Evolutionary conservation across 129 eudicot species (phyloP).

Genomic region (Tanacetum coccineum): DNA sequence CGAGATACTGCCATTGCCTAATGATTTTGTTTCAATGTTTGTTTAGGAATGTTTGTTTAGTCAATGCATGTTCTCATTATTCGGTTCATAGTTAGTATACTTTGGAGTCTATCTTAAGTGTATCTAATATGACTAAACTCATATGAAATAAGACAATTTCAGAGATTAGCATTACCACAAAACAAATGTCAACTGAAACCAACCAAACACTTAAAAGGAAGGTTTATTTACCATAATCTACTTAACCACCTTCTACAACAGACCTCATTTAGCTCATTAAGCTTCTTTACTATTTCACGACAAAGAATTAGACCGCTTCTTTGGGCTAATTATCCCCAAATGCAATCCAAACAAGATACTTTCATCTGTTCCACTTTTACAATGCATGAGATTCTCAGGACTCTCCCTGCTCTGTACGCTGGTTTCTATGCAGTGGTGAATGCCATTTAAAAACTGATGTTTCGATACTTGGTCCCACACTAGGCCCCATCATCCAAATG

Average conservation of each 20-base stretch:
- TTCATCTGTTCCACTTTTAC: conserved; percentile 56
- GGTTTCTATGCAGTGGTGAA: conserved; percentile 45
- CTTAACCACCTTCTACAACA: no score
- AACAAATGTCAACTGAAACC: conserved; percentile 6
- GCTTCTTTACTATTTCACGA: conserved; percentile 40
- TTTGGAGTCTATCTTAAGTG: no score
- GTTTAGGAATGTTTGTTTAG: no score
- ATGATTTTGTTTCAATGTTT: no score
- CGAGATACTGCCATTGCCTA: no score
- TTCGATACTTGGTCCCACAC: conserved; percentile 58
- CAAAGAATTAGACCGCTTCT: conserved; percentile 63
- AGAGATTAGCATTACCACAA: conserved; percentile 9
- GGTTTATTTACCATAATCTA: no score
- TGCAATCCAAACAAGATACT: conserved; percentile 73
- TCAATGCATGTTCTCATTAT: no score
- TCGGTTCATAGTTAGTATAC: no score
- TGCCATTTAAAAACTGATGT: conserved; percentile 73
- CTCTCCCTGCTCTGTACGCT: conserved; percentile 40
- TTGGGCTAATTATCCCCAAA: conserved; percentile 82
- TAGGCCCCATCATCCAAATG: conserved; percentile 45
- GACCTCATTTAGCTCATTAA: no score
- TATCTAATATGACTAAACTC: no score
- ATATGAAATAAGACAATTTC: not conserved
- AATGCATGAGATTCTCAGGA: conserved; percentile 64
- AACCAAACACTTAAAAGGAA: no score